phyloP scores from a whole-genome alignment of 1,284 basidiomycete species.

The Anthracocystis panici-leucophaei region DNA sequence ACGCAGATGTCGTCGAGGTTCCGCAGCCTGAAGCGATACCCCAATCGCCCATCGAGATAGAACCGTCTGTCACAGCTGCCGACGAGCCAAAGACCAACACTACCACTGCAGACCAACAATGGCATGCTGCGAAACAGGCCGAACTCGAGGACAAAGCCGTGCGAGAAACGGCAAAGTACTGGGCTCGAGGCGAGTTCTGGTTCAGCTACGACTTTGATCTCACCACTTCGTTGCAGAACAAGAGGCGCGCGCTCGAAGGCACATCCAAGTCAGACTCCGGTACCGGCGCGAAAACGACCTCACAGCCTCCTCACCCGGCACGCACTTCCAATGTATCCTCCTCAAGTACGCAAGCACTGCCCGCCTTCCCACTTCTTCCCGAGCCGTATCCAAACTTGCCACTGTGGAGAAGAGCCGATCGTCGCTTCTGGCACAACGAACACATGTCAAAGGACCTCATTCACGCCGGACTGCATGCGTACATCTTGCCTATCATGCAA shows the following conservation, averaged over 20 bases:
- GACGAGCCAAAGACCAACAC: not conserved
- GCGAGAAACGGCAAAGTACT: slow-evolving; percentile 58
- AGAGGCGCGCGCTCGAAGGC: slow-evolving; percentile 66
- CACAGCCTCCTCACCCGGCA: not conserved
- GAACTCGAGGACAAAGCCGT: slow-evolving; percentile 65
- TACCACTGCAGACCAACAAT: slow-evolving; percentile 42
- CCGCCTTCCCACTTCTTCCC: slow-evolving; percentile 70
- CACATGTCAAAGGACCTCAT: slow-evolving; percentile 78
- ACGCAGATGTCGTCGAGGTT: slow-evolving; percentile 16
- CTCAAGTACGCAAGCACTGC: not conserved
- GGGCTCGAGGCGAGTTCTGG: slow-evolving; percentile 62
- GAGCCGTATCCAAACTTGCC: slow-evolving; percentile 81
- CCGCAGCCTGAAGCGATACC: slow-evolving; percentile 2
- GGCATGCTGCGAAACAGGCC: slow-evolving; percentile 58
- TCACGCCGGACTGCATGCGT: slow-evolving; percentile 75
- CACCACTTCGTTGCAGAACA: slow-evolving; percentile 72
- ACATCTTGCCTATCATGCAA: slow-evolving; percentile 87
- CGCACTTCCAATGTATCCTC: not conserved
- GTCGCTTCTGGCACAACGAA: slow-evolving; percentile 91
- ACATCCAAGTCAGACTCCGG: not conserved
- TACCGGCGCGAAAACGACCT: not conserved
- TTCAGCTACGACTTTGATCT: slow-evolving; percentile 73
- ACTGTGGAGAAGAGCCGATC: slow-evolving; percentile 84
- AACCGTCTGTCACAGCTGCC: not conserved
- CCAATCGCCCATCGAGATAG: slow-evolving; percentile 6